Evolutionary conservation across 1,139 yeast genomes (phyloP), one percentile per base, ranked within the genome.

Genomic region (Diutina rugosa): DNA sequence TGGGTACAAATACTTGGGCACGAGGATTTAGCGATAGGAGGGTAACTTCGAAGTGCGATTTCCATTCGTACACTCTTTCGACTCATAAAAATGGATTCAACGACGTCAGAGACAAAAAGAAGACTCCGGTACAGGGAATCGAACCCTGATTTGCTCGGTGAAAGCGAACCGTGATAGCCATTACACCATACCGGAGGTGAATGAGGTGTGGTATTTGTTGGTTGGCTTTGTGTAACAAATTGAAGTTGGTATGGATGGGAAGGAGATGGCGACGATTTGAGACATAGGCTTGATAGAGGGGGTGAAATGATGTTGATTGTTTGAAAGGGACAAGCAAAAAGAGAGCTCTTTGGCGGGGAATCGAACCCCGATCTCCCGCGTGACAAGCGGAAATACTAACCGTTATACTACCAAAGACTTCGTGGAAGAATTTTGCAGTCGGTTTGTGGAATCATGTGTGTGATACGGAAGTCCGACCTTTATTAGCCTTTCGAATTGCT

Each of bases 101-200:
- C 26, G 26, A 21, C 26, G 26, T 21, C 26, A 21, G 4, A 21
- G 26, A 21, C 26, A 10, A 9, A 35, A 35, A 35, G 41, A 12
- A 35, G 58, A 63, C 83, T 79, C 82, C 82, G 81, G 78, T 81
- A 79, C 83, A 81, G 83, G 83, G 83, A 79, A 79, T 79, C 76
- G 83, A 79, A 79, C 83, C 83, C 83, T 81, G 83, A 82, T 79
- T 82, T 75, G 76, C 82, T 82, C 75, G 79, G 82, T 78, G 79
- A 72, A 76, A 72, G 72, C 71, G 76, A 76, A 75, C 66, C 67
- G 72, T 72, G 72, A 76, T 72, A 71, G 74, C 76, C 76, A 72
- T 75, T 72, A 72, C 72, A 72, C 76, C 72, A 72, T 72, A 76
- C 63, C 74, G 76, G 76, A 72, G 4, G 26, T 21, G 26, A 21